Evolutionary conservation across 1,284 basidiomycete species (phyloP).

Genomic region (Wallemia hederae): DNA sequence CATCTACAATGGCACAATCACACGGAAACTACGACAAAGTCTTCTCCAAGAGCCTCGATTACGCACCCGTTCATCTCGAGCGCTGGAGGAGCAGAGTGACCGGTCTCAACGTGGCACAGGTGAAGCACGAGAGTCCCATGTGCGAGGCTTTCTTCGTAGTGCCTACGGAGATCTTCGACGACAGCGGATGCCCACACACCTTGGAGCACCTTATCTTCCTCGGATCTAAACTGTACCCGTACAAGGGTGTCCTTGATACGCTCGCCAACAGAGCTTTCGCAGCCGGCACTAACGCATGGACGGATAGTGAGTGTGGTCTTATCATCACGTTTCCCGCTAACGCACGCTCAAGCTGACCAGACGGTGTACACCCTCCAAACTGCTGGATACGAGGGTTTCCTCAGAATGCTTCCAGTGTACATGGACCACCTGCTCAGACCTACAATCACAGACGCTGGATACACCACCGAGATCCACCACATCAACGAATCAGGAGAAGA

Average conservation of each 20-base stretch:
- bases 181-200: constrained; percentile 76
- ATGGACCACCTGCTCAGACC: constrained; percentile 94
- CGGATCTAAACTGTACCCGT: constrained; percentile 77
- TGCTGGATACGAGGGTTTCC: constrained; percentile 80
- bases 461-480: constrained; percentile 82
- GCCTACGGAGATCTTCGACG: constrained; percentile 80
- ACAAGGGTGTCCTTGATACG: constrained; percentile 88
- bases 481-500: constrained; percentile 70
- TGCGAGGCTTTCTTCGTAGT: constrained; percentile 82
- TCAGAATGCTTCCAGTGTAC: constrained; percentile 80
- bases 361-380: constrained; percentile 95
- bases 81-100: constrained; percentile 1
- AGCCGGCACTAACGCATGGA: constrained; percentile 49
- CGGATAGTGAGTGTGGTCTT: constrained; percentile 16
- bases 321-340: constrained; percentile 20
- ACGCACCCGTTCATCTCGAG: neutral
- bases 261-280: constrained; percentile 93
- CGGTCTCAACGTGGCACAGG: neutral
- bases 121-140: constrained; percentile 22
- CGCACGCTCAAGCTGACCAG: constrained; percentile 36
- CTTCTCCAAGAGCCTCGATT: neutral
- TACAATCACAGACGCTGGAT: constrained; percentile 68
- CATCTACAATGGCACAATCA: neutral
- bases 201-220: constrained; percentile 81
- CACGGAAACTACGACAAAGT: neutral